Evolutionary conservation across 176 grass and related monocot genomes (phyloP), one percentile per base, ranked within the genome.

Genomic region (Saccharum officinarum): DNA sequence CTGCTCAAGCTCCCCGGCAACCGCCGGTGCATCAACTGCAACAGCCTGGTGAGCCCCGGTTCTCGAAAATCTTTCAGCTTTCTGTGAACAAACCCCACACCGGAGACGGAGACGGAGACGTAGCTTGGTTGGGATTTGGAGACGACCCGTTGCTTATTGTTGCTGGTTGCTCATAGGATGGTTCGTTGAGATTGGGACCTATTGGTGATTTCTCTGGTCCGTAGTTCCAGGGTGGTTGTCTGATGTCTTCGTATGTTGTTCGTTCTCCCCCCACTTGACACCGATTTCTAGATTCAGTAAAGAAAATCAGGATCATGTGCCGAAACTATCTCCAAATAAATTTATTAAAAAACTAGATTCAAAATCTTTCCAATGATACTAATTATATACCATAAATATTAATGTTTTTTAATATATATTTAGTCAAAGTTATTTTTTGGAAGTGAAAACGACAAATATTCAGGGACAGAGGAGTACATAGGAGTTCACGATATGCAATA

Each of bases 11-110:
- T 92, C 16, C 81, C 87, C 10, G 76, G 87, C 13, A 92, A 90
- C 83, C 69, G 84, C 76, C 83, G 87, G 65, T 92, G 91, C 80
- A 87, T 92, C 83, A 92, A 92, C 79, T 92, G 91, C 80, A 92
- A 92, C 68, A 89, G 83, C 74, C 66, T 87, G 91, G 91, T 90
- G 44, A 72, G 26, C 59, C 54, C 76, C 6, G 37, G 2, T 46
- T 60, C 26, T 78, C 66, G 18, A 10, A 47, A 28, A 44, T 41
- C 11, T 65, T 31, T 65, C 14, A 63, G 42, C 39, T 65, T 66
- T 65, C 26, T 65, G 62, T 65, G 26, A 65, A 65, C 12, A 7
- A 31, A 65, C 61, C 62, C 26, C 11, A 31, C 62, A 31, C 6
- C 26, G 62, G 62, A 7, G 59, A 42, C 2, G 3, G 36, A 38